These are phyloP conservation scores for Posidonia australis DNA, from an alignment of 106 monocot species.

Conservation along the genomic window DNA sequence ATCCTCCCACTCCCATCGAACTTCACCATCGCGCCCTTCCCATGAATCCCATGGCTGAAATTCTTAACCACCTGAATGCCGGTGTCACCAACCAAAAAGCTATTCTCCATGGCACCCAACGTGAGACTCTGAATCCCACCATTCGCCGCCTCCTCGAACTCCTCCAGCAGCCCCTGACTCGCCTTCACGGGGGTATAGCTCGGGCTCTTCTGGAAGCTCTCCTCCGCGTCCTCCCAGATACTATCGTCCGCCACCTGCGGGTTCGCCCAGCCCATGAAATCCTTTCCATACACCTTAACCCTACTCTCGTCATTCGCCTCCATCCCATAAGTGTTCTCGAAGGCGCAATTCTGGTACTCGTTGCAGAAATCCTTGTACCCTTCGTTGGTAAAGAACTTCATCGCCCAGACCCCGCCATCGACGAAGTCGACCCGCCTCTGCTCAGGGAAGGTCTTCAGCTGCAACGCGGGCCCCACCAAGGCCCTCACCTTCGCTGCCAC, in stretches of 20 bases:
- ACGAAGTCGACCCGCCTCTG: slow-evolving; percentile 79
- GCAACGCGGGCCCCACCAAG: slow-evolving; percentile 46
- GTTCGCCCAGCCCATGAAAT: slow-evolving; percentile 83
- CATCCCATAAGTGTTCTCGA: slow-evolving; percentile 63
- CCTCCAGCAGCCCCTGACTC: slow-evolving; percentile 36
- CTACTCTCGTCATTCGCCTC: slow-evolving; percentile 48
- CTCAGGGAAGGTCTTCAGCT: slow-evolving; percentile 70
- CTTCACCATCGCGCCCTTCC: slow-evolving; percentile 64
- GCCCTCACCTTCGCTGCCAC: slow-evolving; percentile 57
- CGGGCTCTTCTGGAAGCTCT: slow-evolving; percentile 36
- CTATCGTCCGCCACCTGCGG: slow-evolving; percentile 68
- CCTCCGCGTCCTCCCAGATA: slow-evolving; percentile 84
- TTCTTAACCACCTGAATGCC: slow-evolving; percentile 81
- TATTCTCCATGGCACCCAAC: slow-evolving; percentile 67
- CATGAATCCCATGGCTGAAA: slow-evolving; percentile 76
- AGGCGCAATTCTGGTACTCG: slow-evolving; percentile 54
- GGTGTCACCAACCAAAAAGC: slow-evolving; percentile 64
- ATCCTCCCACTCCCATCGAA: slow-evolving; percentile 14
- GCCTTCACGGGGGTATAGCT: slow-evolving; percentile 8
- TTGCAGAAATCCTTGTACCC: slow-evolving; percentile 36
- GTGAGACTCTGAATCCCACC: slow-evolving; percentile 81
- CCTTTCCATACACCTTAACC: slow-evolving; percentile 70
- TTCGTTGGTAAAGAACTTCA: slow-evolving; percentile 42
- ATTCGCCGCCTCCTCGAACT: slow-evolving; percentile 56
- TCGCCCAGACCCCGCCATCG: slow-evolving; percentile 83